Conservation (phyloP, 148 eudicot species). For the Polygonum aviculare region DNA sequence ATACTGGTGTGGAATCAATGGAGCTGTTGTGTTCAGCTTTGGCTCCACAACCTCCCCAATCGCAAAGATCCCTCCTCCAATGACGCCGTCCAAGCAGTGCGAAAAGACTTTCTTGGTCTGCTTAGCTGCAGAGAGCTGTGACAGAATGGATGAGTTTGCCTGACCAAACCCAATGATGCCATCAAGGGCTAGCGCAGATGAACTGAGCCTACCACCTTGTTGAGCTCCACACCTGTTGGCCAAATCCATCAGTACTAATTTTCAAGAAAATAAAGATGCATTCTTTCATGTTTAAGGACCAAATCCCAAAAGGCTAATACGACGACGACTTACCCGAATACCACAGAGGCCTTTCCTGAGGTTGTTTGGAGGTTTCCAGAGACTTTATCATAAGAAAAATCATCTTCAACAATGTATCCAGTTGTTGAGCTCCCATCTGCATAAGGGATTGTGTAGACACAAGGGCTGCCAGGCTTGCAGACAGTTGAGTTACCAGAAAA, state of each 20-base stretch:
- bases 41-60: slow-evolving; percentile 83
- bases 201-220: slow-evolving; percentile 69
- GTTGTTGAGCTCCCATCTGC: slow-evolving; percentile 80
- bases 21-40: slow-evolving; percentile 49
- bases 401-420: slow-evolving; percentile 66
- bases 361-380: slow-evolving; percentile 49
- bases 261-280: background rate
- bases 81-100: slow-evolving; percentile 71
- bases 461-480: slow-evolving; percentile 42
- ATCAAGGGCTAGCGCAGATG: slow-evolving; percentile 65
- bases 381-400: slow-evolving; percentile 36
- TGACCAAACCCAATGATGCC: slow-evolving; percentile 94
- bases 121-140: slow-evolving; percentile 74
- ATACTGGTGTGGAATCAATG: slow-evolving; percentile 60
- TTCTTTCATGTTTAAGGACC: background rate
- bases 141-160: slow-evolving; percentile 70
- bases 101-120: slow-evolving; percentile 71
- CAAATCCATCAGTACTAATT: background rate
- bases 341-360: slow-evolving; percentile 31
- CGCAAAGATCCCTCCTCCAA: slow-evolving; percentile 91
- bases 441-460: slow-evolving; percentile 56
- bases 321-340: background rate
- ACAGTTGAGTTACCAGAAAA: slow-evolving; percentile 26
- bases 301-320: background rate
- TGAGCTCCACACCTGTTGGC: slow-evolving; percentile 53